Conservation (phyloP, 768 basidiomycete genomes). For the Flagelloscypha sp. region DNA sequence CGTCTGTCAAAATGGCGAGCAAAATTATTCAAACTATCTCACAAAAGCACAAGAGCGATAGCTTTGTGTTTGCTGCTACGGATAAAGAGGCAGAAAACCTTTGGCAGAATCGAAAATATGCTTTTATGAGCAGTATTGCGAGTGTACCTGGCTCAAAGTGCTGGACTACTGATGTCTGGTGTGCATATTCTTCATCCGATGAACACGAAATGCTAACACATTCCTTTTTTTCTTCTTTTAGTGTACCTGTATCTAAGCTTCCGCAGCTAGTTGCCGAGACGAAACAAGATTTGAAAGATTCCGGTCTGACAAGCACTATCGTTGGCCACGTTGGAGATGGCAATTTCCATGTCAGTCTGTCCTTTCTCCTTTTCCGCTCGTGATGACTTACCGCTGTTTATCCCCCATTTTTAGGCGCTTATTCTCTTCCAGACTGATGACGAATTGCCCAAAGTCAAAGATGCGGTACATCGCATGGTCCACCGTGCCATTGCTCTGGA, state of each 20-base stretch:
- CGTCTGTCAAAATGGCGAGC: slow-evolving; percentile 54
- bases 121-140: slow-evolving; percentile 46
- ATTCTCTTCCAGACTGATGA: slow-evolving; percentile 52
- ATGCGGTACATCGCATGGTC: slow-evolving; percentile 44
- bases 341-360: slow-evolving; percentile 24
- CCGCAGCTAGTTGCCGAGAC: slow-evolving; percentile 62
- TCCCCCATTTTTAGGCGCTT: slow-evolving; percentile 43
- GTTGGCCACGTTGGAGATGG: slow-evolving; percentile 76
- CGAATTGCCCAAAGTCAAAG: slow-evolving; percentile 29
- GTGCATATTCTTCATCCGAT: slow-evolving; percentile 7
- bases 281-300: slow-evolving; percentile 53
- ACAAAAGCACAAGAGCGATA: slow-evolving; percentile 56
- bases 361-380: background rate
- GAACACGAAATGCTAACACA: background rate
- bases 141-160: slow-evolving; percentile 47
- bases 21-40: slow-evolving; percentile 49
- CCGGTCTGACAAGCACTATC: slow-evolving; percentile 55
- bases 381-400: no score
- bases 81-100: slow-evolving; percentile 60
- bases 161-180: slow-evolving; percentile 78
- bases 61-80: slow-evolving; percentile 55
- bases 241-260: slow-evolving; percentile 57
- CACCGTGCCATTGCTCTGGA: slow-evolving; percentile 60
- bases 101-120: slow-evolving; percentile 73
- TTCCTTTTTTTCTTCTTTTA: slow-evolving; percentile 10